A percentile compares a stretch with the other conserved stretches of the same genome.
Evolutionary conservation across 2,329 filamentous ascomycete genomes (phyloP).

Genomic region (Neonectria hederae): DNA sequence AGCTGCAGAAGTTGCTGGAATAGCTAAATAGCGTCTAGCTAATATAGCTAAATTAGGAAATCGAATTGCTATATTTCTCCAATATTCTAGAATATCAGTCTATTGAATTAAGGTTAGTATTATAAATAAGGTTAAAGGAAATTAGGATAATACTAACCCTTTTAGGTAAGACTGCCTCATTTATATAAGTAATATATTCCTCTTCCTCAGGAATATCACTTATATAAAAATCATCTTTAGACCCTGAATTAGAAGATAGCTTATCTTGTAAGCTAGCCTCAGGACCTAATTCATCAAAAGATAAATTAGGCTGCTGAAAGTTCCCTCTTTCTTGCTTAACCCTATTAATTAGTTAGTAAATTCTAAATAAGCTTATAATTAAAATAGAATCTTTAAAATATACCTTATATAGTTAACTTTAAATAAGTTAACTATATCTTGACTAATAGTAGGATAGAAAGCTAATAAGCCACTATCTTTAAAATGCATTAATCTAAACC

Average conservation of each 20-base stretch:
- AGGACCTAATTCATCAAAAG: not conserved
- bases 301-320: not conserved
- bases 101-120: not conserved
- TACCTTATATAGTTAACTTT: not conserved
- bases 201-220: not conserved
- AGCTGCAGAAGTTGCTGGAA: not conserved
- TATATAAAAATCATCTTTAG: not conserved
- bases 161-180: not conserved
- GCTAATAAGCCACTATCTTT: not conserved
- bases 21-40: not conserved
- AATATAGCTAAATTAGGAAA: not conserved
- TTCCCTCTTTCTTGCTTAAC: not conserved
- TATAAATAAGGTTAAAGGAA: not conserved
- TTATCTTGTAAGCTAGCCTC: not conserved
- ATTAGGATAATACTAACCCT: not conserved
- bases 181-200: not conserved
- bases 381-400: not conserved
- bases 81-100: not conserved
- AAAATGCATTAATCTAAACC: not conserved
- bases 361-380: not conserved
- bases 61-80: not conserved
- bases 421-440: not conserved
- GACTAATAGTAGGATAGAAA: not conserved
- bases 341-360: not conserved
- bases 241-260: not conserved